Base-by-base conservation (phyloP, 495 filamentous ascomycete genomes). In the Xylaria bambusicola region DNA sequence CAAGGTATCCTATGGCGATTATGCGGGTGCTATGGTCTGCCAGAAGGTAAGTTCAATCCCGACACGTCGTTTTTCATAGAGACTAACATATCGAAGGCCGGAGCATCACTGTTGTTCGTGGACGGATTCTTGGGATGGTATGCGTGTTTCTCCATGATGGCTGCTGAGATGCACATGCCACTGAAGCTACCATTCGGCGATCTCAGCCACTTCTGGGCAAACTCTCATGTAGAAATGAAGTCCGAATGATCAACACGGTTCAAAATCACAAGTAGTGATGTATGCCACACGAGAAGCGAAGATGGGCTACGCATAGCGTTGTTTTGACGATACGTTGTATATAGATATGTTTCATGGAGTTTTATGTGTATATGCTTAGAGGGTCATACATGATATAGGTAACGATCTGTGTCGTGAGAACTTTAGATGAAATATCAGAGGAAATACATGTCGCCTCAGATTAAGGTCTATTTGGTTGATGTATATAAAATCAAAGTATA, bases 1-100 rank as follows among this genome's bases (percentile, higher is more conserved):
- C 70, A 79, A 76, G 61, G 74, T 81, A 7, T 69, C 67, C 13
- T 66, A 50, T 3, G 80, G 78, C 2, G 67, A 82, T 20, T 77
- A 69, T 57, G 73, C 70, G 7, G 65, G 63, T 12, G 81, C 80
- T 15, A 60, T 54, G 36, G 65, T 65, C 27, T 59, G 80, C 57
- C 79, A 82, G 48, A 82, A 80, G 66, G 75, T 75, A 17, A 60
- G 73, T 13, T 38, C 36, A 38, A 38, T 38, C 36, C 6, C 12
- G 15, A 6, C 15, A 38, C 36, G 36, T 38, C 12, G 36, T 13
- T 38, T 38, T 10, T 38, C 6, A 38, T 15, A 13, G 6, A 38
- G 36, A 38, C 36, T 38, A 38, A 38, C 15, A 15, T 38, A 8
- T 38, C 36, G 12, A 38, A 66, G 71, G 52, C 71, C 46, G 71